Conservation (phyloP, 1,139 yeast species). For the Wickerhamomyces sp. region DNA sequence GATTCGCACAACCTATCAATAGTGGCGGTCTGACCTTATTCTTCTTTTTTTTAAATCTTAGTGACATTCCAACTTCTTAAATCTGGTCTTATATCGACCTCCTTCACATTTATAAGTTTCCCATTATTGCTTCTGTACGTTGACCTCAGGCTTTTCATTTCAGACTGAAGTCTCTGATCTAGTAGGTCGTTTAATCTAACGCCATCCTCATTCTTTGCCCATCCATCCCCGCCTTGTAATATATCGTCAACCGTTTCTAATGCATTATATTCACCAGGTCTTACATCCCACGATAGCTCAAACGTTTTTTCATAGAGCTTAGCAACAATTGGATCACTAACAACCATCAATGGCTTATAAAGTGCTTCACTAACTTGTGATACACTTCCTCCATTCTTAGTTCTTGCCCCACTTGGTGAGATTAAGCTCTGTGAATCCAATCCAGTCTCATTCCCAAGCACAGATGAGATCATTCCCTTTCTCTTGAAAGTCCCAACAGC, state of each 20-base stretch:
- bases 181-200: constrained; percentile 39
- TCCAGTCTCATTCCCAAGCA: constrained; percentile 5
- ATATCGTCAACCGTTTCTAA: constrained; percentile 72
- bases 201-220: constrained; percentile 47
- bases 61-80: constrained; percentile 38
- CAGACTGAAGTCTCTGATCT: constrained; percentile 5
- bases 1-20: background rate
- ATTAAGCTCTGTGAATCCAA: background rate
- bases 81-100: constrained; percentile 37
- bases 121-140: background rate
- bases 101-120: constrained; percentile 30
- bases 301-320: constrained; percentile 56
- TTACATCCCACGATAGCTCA: constrained; percentile 74
- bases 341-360: constrained; percentile 17
- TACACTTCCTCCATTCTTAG: constrained; percentile 1
- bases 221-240: constrained; percentile 68
- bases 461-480: constrained; percentile 13
- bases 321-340: constrained; percentile 48
- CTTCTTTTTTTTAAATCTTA: background rate
- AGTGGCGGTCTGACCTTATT: background rate
- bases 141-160: background rate
- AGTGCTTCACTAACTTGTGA: constrained; percentile 6
- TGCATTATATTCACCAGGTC: constrained; percentile 71
- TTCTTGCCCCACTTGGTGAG: background rate
- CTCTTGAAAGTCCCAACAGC: constrained; percentile 11